These are phyloP conservation scores for Gelatoporia subvermispora DNA, from an alignment of 768 basidiomycete genomes.

Conservation along the genomic window DNA sequence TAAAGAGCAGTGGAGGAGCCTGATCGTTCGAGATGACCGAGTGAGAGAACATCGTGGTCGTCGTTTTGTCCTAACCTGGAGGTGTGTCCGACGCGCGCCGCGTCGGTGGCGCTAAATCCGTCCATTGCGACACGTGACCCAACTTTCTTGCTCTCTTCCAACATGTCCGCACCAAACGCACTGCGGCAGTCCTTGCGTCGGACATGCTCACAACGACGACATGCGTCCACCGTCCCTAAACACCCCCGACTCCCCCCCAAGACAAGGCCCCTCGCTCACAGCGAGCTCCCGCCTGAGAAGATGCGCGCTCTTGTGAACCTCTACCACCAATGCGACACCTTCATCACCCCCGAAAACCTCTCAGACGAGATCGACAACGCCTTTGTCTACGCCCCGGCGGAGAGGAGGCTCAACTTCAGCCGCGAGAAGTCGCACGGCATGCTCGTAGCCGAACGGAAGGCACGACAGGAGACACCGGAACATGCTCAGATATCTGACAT, in stretches of 20 bases:
- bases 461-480: too few species aligned
- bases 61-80: too few species aligned
- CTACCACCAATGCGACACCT: slow-evolving; percentile 70
- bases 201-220: slow-evolving; percentile 8
- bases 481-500: too few species aligned
- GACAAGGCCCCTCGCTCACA: slow-evolving; percentile 5
- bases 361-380: slow-evolving; percentile 58
- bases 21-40: too few species aligned
- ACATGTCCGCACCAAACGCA: slow-evolving; percentile 10
- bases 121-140: slow-evolving; percentile 8
- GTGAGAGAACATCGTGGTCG: too few species aligned
- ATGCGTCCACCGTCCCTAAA: slow-evolving; percentile 9
- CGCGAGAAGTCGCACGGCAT: slow-evolving; percentile 12
- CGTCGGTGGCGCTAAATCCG: background rate
- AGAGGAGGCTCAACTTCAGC: background rate
- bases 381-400: slow-evolving; percentile 32
- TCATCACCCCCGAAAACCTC: slow-evolving; percentile 70
- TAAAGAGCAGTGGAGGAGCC: too few species aligned
- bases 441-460: slow-evolving; percentile 14
- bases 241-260: background rate
- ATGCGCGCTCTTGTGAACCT: slow-evolving; percentile 72
- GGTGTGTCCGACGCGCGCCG: too few species aligned
- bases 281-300: slow-evolving; percentile 45
- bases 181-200: slow-evolving; percentile 10
- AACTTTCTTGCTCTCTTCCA: slow-evolving; percentile 10